Percentiles rank a stretch among this genome's conserved stretches.
phyloP scores from a whole-genome alignment of 495 filamentous ascomycete genomes.

The Lasiosphaeria miniovina region DNA sequence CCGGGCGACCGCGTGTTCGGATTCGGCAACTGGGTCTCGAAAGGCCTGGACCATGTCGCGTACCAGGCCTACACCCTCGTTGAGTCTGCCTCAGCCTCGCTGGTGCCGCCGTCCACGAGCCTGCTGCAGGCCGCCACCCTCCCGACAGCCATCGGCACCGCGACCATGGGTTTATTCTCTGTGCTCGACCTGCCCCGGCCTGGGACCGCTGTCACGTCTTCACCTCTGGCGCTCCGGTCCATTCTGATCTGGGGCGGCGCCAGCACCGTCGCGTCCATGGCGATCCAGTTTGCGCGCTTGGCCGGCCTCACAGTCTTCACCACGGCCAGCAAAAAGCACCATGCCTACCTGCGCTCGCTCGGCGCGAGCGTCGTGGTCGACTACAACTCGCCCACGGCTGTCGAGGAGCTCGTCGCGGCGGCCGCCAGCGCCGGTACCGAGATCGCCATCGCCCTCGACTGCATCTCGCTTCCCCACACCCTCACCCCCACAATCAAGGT shows the following conservation, averaged over 20 bases:
- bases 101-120: constrained; percentile 29
- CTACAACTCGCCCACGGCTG: constrained; percentile 22
- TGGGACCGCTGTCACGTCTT: background rate
- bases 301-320: constrained; percentile 44
- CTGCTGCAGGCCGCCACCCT: constrained; percentile 40
- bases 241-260: constrained; percentile 62
- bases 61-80: constrained; percentile 44
- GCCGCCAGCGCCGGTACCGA: constrained; percentile 19
- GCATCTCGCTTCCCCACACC: constrained; percentile 28
- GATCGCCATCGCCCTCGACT: constrained; percentile 32
- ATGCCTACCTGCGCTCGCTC: constrained; percentile 28
- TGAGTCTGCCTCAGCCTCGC: constrained; percentile 21
- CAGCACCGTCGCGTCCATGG: constrained; percentile 49
- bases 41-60: constrained; percentile 20
- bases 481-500: constrained; percentile 17
- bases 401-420: constrained; percentile 31
- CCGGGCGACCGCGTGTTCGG: constrained; percentile 45
- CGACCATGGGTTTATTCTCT: constrained; percentile 32
- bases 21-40: constrained; percentile 15
- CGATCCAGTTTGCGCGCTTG: constrained; percentile 38
- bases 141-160: constrained; percentile 36
- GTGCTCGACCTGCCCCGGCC: constrained; percentile 31
- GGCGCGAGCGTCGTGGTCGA: constrained; percentile 35
- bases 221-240: constrained; percentile 26
- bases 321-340: constrained; percentile 35